Percentiles rank a stretch among this genome's conserved stretches.
phyloP scores from a whole-genome alignment of 129 eudicot species.

The Kitagawia praeruptora region DNA sequence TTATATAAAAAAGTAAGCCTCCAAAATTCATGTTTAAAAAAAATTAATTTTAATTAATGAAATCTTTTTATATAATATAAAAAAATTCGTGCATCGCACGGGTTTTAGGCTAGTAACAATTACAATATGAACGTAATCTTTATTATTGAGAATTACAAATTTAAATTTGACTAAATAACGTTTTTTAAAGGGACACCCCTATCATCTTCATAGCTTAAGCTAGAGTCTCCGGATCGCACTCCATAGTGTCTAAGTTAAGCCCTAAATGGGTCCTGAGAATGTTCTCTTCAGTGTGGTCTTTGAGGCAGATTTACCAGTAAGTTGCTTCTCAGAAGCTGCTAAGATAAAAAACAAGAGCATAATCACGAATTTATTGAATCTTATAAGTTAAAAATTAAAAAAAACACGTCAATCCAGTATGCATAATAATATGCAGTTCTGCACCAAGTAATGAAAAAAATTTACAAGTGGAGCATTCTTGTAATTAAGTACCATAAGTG shows the following conservation, averaged over 20 bases:
- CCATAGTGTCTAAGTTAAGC: neutral
- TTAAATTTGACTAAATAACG: too few species aligned
- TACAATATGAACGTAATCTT: too few species aligned
- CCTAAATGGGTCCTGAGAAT: constrained; percentile 19
- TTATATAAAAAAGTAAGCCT: too few species aligned
- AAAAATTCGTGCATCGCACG: too few species aligned
- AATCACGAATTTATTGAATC: neutral
- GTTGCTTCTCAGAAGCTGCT: constrained; percentile 13
- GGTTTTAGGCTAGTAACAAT: too few species aligned
- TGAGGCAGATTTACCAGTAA: neutral
- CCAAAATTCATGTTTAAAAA: too few species aligned
- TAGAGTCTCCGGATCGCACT: neutral
- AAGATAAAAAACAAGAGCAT: neutral
- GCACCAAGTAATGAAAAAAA: neutral
- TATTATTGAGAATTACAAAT: too few species aligned
- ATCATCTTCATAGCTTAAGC: neutral
- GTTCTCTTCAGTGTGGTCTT: constrained; percentile 21
- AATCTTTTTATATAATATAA: too few species aligned
- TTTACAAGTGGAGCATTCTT: neutral
- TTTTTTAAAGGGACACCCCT: too few species aligned
- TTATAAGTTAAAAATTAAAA: neutral
- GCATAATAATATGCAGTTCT: neutral
- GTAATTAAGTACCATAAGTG: constrained; percentile 2
- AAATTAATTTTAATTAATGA: too few species aligned
- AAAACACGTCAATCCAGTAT: neutral